Evolutionary conservation across 2,329 filamentous ascomycete species (phyloP).

Genomic region (Albifimbria verrucaria): DNA sequence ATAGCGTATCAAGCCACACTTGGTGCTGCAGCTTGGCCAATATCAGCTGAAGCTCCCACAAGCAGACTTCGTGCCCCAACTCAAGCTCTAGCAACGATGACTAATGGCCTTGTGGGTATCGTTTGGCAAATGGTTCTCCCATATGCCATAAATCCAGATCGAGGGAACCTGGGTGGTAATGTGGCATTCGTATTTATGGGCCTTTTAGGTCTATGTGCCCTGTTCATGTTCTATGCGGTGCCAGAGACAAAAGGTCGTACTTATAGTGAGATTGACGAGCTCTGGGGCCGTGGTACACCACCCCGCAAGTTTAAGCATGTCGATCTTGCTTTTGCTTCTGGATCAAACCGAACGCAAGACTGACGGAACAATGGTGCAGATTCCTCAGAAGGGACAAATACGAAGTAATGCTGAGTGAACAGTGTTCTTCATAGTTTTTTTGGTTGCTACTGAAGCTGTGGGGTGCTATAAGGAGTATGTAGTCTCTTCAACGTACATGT

Average conservation of each 20-base stretch:
- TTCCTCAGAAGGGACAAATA: too few species aligned
- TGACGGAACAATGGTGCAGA: not conserved
- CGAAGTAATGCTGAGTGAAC: too few species aligned
- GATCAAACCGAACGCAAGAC: too few species aligned
- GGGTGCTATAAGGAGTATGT: too few species aligned
- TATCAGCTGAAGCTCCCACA: conserved; percentile 5
- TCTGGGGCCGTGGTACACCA: conserved; percentile 11
- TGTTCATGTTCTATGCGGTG: conserved; percentile 29
- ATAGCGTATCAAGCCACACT: conserved; percentile 6
- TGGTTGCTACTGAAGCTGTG: too few species aligned
- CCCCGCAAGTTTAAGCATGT: not conserved
- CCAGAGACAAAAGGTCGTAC: conserved; percentile 26
- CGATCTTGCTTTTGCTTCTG: not conserved
- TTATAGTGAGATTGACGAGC: conserved; percentile 19
- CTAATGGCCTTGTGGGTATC: conserved; percentile 3
- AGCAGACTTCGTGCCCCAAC: conserved; percentile 4
- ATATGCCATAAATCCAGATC: conserved; percentile 18
- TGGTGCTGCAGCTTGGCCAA: conserved; percentile 5
- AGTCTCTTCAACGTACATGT: too few species aligned
- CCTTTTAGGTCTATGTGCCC: conserved; percentile 17
- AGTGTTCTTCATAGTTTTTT: too few species aligned
- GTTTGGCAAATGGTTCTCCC: conserved; percentile 16
- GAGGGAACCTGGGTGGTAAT: conserved; percentile 31
- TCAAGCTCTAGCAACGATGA: conserved; percentile 5
- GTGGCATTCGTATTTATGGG: conserved; percentile 35